Conservation (phyloP, 768 basidiomycete species). For the Russula brevipes region DNA sequence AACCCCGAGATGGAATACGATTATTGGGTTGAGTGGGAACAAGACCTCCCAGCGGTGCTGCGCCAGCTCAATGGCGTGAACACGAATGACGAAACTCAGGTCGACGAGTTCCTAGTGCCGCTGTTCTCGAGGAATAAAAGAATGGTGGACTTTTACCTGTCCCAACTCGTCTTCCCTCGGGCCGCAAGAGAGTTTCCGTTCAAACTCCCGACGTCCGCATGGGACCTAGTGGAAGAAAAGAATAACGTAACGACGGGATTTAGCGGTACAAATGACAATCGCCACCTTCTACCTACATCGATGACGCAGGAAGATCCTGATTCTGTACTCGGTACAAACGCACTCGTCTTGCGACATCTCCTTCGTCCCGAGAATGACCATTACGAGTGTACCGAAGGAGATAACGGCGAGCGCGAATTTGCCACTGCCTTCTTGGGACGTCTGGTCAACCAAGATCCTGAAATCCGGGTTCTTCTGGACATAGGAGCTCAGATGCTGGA, state of each 20-base stretch:
- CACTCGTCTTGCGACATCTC: constrained; percentile 39
- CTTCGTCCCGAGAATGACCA: constrained; percentile 39
- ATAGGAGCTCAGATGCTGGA: constrained; percentile 57
- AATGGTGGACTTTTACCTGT: constrained; percentile 45
- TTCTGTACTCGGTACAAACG: constrained; percentile 44
- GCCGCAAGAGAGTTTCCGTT: constrained; percentile 44
- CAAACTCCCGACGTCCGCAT: constrained; percentile 45
- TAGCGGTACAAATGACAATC: constrained; percentile 52
- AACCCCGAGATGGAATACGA: constrained; percentile 42
- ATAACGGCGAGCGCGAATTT: constrained; percentile 18
- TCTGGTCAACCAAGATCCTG: constrained; percentile 35
- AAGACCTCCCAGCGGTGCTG: constrained; percentile 31
- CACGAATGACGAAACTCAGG: constrained; percentile 36
- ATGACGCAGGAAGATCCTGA: constrained; percentile 37
- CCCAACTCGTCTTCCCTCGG: constrained; percentile 45
- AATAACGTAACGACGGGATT: constrained; percentile 42
- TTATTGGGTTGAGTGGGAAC: constrained; percentile 33
- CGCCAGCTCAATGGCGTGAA: constrained; percentile 40
- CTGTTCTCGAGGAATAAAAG: constrained; percentile 36
- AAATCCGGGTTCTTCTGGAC: constrained; percentile 48
- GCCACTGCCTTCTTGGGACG: constrained; percentile 30
- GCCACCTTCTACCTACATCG: constrained; percentile 34
- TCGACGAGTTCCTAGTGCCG: constrained; percentile 30
- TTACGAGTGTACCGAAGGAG: constrained; percentile 30
- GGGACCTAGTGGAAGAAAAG: constrained; percentile 47